These are phyloP conservation scores for Candida multigemmis DNA, from an alignment of 805 yeast genomes.

Conservation along the genomic window DNA sequence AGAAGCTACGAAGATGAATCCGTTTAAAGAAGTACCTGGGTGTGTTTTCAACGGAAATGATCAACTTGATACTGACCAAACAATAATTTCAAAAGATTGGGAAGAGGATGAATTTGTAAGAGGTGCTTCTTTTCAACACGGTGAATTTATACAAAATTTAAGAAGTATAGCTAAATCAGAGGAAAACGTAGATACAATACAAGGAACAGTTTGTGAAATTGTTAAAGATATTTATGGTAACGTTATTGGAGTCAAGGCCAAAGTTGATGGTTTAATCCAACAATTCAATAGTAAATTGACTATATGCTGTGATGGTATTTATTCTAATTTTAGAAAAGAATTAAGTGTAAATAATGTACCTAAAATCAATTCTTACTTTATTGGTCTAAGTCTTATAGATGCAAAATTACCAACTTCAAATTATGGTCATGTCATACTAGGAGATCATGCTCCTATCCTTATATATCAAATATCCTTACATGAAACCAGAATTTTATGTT, in stretches of 20 bases:
- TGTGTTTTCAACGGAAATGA: slow-evolving; percentile 55
- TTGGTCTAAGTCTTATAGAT: slow-evolving; percentile 69
- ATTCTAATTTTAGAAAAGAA: slow-evolving; percentile 82
- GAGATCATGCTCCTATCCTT: slow-evolving; percentile 79
- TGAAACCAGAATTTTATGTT: slow-evolving; percentile 86
- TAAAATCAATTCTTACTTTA: slow-evolving; percentile 69
- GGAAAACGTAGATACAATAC: slow-evolving; percentile 66
- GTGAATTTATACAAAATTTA: slow-evolving; percentile 72
- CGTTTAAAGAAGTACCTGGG: slow-evolving; percentile 41
- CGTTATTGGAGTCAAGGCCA: slow-evolving; percentile 68
- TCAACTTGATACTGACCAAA: slow-evolving; percentile 36
- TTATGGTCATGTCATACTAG: slow-evolving; percentile 87
- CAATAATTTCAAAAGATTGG: slow-evolving; percentile 42
- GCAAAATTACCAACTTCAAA: slow-evolving; percentile 67
- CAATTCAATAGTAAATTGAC: slow-evolving; percentile 54
- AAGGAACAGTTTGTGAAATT: slow-evolving; percentile 74
- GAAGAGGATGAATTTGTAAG: slow-evolving; percentile 47
- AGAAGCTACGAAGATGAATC: slow-evolving; percentile 30
- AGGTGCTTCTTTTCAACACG: slow-evolving; percentile 93
- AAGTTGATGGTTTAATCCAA: slow-evolving; percentile 28
- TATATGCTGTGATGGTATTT: slow-evolving; percentile 86
- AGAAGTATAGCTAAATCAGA: slow-evolving; percentile 62
- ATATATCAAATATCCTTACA: slow-evolving; percentile 78
- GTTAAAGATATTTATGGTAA: slow-evolving; percentile 42
- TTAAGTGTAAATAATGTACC: slow-evolving; percentile 57